phyloP scores from a whole-genome alignment of 257 asterid genomes.

The Solanum pennellii region DNA sequence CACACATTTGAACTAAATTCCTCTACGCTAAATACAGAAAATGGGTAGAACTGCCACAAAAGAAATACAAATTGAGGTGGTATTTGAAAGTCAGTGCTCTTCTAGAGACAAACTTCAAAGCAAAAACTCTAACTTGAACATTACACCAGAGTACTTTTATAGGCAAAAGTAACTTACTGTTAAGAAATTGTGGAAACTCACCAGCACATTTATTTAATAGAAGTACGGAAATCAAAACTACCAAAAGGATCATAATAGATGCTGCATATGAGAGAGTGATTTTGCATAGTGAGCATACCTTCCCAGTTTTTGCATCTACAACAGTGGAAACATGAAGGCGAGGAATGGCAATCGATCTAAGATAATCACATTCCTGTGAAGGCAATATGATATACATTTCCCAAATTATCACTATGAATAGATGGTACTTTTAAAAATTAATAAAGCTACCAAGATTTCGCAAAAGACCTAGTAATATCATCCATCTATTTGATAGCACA shows the following conservation, averaged over 20 bases:
- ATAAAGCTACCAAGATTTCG: neutral
- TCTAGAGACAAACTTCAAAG: neutral
- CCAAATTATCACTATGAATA: neutral
- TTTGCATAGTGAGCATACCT: conserved; percentile 29
- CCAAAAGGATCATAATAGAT: neutral
- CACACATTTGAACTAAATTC: neutral
- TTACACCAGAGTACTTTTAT: neutral
- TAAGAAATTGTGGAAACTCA: neutral
- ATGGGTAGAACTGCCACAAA: neutral
- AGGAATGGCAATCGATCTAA: conserved; percentile 58
- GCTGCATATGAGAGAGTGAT: neutral
- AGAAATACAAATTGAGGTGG: neutral
- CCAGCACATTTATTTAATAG: neutral
- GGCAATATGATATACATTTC: conserved; percentile 1
- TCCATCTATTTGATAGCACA: neutral
- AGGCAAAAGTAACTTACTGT: neutral
- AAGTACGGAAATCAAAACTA: neutral
- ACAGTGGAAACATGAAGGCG: conserved; percentile 72
- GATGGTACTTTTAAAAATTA: neutral
- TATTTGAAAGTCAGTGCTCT: neutral
- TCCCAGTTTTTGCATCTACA: conserved; percentile 79
- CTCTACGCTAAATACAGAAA: neutral
- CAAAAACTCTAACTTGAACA: neutral
- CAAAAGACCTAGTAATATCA: neutral
- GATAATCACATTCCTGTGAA: conserved; percentile 80